Evolutionary conservation across 2,329 filamentous ascomycete genomes (phyloP), one percentile per base, ranked within the genome.

Genomic region (Alternaria longipes): DNA sequence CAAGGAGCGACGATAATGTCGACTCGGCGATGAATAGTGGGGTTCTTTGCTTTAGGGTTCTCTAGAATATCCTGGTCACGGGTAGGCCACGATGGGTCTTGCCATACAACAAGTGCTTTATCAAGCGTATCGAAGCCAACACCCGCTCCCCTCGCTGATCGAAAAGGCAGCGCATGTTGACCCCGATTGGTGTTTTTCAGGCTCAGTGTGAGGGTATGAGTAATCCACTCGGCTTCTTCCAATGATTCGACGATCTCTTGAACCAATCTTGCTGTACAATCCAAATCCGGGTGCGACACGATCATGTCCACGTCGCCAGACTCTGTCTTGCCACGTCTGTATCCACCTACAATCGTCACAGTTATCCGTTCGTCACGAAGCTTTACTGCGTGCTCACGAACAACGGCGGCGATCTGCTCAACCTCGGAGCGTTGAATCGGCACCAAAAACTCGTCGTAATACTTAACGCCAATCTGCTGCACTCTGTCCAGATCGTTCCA

Each of bases 401-500:
- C 85, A 1, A 84, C 82, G 5, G 80, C 71, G 0, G 86, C 87
- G 54, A 97, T 97, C 0, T 75, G 72, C 67, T 92, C 89, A 0
- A 93, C 91, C 76, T 98, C 93, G 0, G 73, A 59, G 1, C 93
- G 87, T 0, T 92, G 86, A 5, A 98, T 92, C 14, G 86, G 88
- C 16, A 84, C 79, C 46, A 86, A 81, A 56, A 99, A 91, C 65
- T 98, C 94, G 34, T 96, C 91, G 75, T 96, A 97, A 79, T 89
- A 97, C 75, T 98, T 98, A 45, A 97, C 83, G 0, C 95, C 94
- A 56, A 98, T 97, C 75, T 98, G 93, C 78, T 97, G 94, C 1
- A 92, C 91, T 12, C 93, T 88, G 0, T 85, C 90, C 1, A 98
- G 82, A 0, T 78, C 83, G 20, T 83, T 76, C 94, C 94, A 98